Evolutionary conservation across 257 asterid species (phyloP).

Genomic region (Solanum peruvianum): DNA sequence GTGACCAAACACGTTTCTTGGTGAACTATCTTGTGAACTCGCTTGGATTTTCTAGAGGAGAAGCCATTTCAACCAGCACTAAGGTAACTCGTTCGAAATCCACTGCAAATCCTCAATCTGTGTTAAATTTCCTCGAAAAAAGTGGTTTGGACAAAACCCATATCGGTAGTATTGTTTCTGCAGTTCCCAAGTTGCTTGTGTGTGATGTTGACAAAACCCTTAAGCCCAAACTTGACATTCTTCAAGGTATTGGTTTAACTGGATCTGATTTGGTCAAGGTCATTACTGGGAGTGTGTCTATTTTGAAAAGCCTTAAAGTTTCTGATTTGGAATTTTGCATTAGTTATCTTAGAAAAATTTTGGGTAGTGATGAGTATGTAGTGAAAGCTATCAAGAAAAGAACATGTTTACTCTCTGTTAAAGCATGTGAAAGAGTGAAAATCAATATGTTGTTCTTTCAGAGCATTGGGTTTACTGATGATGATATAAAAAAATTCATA

Average conservation of each 20-base stretch:
- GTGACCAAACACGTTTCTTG: background rate
- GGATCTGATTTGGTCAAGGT: background rate
- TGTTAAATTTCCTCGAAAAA: background rate
- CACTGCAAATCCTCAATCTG: background rate
- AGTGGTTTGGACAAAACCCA: conserved; percentile 1
- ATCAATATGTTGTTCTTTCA: background rate
- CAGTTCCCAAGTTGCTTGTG: background rate
- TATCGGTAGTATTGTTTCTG: background rate
- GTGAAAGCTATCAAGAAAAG: background rate
- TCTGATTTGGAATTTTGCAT: background rate
- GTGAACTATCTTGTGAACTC: background rate
- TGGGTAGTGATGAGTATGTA: conserved; percentile 3
- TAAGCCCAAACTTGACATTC: conserved; percentile 1
- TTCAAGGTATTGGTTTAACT: background rate
- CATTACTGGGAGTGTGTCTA: background rate
- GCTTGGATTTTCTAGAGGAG: conserved; percentile 7
- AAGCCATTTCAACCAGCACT: background rate
- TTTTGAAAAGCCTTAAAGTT: background rate
- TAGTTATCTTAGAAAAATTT: background rate
- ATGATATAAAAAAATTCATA: background rate
- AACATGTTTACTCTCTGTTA: background rate
- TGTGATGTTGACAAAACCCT: conserved; percentile 1
- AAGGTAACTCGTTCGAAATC: background rate
- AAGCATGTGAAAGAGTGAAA: background rate
- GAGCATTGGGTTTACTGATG: background rate